Conservation (phyloP, 345 rosid species). For the Trapa incisa region DNA sequence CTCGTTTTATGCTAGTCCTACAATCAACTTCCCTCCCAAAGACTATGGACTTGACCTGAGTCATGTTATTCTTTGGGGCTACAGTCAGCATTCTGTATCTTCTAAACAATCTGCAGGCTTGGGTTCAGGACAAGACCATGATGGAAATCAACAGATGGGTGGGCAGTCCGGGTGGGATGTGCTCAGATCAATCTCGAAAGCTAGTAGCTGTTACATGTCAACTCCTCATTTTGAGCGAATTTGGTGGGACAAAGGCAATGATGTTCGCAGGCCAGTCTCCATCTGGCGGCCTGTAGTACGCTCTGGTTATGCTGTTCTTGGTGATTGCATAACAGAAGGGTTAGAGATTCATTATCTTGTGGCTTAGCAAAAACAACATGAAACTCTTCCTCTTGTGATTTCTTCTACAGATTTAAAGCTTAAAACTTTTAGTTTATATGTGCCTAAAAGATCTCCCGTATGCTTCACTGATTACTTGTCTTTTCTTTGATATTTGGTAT, state of each 20-base stretch:
- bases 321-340: constrained; percentile 97
- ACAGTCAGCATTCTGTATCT: constrained; percentile 31
- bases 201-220: constrained; percentile 49
- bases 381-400: background rate
- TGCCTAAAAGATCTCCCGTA: background rate
- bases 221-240: constrained; percentile 91
- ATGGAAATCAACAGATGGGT: constrained; percentile 30
- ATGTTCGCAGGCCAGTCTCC: constrained; percentile 73
- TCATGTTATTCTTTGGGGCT: constrained; percentile 71
- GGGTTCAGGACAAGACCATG: constrained; percentile 21
- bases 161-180: constrained; percentile 73
- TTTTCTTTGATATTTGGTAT: background rate
- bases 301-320: constrained; percentile 63
- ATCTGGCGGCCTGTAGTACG: constrained; percentile 86
- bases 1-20: constrained; percentile 76
- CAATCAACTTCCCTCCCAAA: constrained; percentile 46
- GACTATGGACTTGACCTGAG: constrained; percentile 46
- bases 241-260: constrained; percentile 98
- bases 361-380: background rate
- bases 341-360: constrained; percentile 27
- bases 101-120: constrained; percentile 23
- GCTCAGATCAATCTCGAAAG: constrained; percentile 61
- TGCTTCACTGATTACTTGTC: background rate
- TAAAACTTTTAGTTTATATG: background rate
- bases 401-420: background rate